phyloP scores from a whole-genome alignment of 495 filamentous ascomycete genomes.

The Cudoniella acicularis region DNA sequence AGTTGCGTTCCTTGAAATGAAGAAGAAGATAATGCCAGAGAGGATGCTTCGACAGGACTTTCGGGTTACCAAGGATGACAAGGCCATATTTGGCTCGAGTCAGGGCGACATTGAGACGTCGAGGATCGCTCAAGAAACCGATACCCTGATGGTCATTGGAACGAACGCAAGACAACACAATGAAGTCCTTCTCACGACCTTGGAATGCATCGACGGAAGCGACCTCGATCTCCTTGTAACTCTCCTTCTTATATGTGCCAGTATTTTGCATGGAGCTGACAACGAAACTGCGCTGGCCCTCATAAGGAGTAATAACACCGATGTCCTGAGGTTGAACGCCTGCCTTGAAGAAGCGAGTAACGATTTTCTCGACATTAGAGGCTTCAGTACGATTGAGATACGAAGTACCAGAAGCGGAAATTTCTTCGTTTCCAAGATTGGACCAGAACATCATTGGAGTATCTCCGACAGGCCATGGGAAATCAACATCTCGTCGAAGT shows the following conservation, averaged over 20 bases:
- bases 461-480: constrained; percentile 94
- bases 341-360: constrained; percentile 99
- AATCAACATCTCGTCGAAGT: constrained; percentile 90
- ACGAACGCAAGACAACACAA: constrained; percentile 95
- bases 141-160: constrained; percentile 99
- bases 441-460: constrained; percentile 99
- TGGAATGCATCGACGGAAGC: constrained; percentile 99
- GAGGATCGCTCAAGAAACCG: constrained; percentile 96
- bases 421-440: constrained; percentile 95
- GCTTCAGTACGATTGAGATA: constrained; percentile 98
- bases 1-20: constrained; percentile 97
- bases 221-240: constrained; percentile 98
- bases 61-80: constrained; percentile 96
- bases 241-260: constrained; percentile 95
- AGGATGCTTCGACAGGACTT: constrained; percentile 96
- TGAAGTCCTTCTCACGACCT: constrained; percentile 98
- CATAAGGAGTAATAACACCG: constrained; percentile 98
- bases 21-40: constrained; percentile 95
- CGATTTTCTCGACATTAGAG: constrained; percentile 95
- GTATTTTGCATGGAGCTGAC: constrained; percentile 98
- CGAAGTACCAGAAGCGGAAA: constrained; percentile 94
- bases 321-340: constrained; percentile 88
- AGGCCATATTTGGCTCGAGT: constrained; percentile 95
- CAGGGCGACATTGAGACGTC: constrained; percentile 97
- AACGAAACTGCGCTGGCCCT: constrained; percentile 97